Evolutionary conservation across 768 basidiomycete species (phyloP).

Genomic region (Coprinellus aureogranulatus): DNA sequence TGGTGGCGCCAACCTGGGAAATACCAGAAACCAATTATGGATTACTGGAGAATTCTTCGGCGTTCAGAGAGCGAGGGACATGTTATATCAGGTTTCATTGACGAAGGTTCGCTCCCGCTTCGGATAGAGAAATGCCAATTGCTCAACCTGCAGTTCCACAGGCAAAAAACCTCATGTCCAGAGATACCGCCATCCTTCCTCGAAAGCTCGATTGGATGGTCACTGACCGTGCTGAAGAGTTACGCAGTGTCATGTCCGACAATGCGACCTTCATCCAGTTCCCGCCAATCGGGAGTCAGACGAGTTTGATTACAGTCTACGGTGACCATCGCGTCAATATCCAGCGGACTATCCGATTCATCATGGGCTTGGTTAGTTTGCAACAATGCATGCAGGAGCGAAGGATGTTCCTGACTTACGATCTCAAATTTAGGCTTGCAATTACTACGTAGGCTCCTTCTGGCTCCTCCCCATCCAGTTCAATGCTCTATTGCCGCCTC

Average conservation of each 20-base stretch:
- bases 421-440: conserved; percentile 68
- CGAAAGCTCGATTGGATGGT: conserved; percentile 99
- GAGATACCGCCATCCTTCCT: conserved; percentile 91
- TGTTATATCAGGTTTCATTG: conserved; percentile 85
- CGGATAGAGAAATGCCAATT: conserved; percentile 1
- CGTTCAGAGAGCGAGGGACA: conserved; percentile 91
- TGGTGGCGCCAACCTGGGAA: conserved; percentile 42
- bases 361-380: conserved; percentile 86
- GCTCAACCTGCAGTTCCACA: conserved; percentile 27
- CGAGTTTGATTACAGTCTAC: conserved; percentile 89
- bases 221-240: conserved; percentile 91
- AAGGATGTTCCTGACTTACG: background rate
- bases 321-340: conserved; percentile 94
- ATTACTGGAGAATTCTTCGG: conserved; percentile 98
- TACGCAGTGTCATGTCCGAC: conserved; percentile 91
- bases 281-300: conserved; percentile 87
- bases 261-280: conserved; percentile 96
- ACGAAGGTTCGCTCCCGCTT: conserved; percentile 62
- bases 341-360: conserved; percentile 86
- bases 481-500: conserved; percentile 84
- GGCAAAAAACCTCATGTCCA: conserved; percentile 86
- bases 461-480: conserved; percentile 94
- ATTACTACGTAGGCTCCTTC: conserved; percentile 95
- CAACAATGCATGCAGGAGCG: background rate
- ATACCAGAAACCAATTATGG: conserved; percentile 80